phyloP scores from a whole-genome alignment of 2,329 filamentous ascomycete species.

The Epichloe glyceriae region DNA sequence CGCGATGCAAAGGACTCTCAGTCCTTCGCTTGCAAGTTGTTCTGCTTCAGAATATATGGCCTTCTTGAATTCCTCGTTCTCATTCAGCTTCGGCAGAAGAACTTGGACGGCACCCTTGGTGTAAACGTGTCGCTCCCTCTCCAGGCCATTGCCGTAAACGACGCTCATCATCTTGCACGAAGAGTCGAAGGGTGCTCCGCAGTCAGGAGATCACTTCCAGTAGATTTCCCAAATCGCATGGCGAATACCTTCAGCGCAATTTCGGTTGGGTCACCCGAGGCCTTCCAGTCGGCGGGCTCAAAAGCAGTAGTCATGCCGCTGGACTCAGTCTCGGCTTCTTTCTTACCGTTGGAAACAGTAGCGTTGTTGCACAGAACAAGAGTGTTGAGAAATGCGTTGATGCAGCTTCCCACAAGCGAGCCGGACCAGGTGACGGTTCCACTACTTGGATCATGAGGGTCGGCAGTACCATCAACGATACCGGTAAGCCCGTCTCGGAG shows the following conservation, averaged over 20 bases:
- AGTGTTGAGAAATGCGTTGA: slow-evolving; percentile 38
- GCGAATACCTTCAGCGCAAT: slow-evolving; percentile 64
- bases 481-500: slow-evolving; percentile 40
- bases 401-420: slow-evolving; percentile 24
- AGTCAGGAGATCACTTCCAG: slow-evolving; percentile 32
- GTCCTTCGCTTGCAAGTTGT: slow-evolving; percentile 46
- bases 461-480: slow-evolving; percentile 39
- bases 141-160: slow-evolving; percentile 35
- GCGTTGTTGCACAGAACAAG: slow-evolving; percentile 51
- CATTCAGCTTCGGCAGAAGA: slow-evolving; percentile 38
- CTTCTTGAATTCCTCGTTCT: slow-evolving; percentile 32
- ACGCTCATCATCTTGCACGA: slow-evolving; percentile 65
- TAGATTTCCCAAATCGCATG: slow-evolving; percentile 48
- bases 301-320: slow-evolving; percentile 34
- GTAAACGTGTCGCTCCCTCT: slow-evolving; percentile 30
- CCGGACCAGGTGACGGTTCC: slow-evolving; percentile 35
- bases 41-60: slow-evolving; percentile 38
- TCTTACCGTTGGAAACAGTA: slow-evolving; percentile 33
- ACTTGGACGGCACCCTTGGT: slow-evolving; percentile 47
- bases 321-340: slow-evolving; percentile 32
- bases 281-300: slow-evolving; percentile 37
- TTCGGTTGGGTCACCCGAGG: slow-evolving; percentile 56
- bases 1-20: slow-evolving; percentile 57
- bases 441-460: slow-evolving; percentile 49
- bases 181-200: slow-evolving; percentile 61